Conservation (phyloP, 768 basidiomycete species). For the Lactarius sp. region DNA sequence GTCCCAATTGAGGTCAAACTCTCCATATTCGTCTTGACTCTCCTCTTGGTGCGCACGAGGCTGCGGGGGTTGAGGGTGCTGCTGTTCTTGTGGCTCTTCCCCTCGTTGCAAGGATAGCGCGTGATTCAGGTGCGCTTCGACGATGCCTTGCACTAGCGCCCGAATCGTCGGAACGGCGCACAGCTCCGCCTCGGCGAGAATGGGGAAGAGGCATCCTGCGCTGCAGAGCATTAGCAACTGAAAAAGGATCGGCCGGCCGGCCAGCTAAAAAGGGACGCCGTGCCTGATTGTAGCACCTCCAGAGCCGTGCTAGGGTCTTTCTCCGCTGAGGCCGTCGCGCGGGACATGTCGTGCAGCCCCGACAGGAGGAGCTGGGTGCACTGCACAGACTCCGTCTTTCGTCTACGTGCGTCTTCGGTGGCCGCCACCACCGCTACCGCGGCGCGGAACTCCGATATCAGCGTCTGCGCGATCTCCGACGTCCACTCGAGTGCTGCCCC, state of each 20-base stretch:
- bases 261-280: neutral
- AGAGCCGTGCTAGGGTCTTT: constrained; percentile 2
- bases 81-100: constrained; percentile 33
- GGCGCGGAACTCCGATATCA: no score
- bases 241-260: neutral
- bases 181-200: constrained; percentile 12
- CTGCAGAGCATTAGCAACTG: neutral
- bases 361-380: constrained; percentile 6
- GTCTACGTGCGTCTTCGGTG: no score
- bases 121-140: constrained; percentile 49
- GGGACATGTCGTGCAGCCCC: constrained; percentile 35
- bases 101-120: constrained; percentile 36
- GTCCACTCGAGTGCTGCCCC: no score
- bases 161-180: constrained; percentile 14
- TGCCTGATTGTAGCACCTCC: constrained; percentile 18
- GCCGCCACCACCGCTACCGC: no score
- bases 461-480: no score
- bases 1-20: no score
- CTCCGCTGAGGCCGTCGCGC: constrained; percentile 30
- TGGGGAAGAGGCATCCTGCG: constrained; percentile 12
- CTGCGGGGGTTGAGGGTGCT: no score
- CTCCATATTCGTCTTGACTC: no score
- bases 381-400: constrained; percentile 27
- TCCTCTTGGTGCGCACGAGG: no score
- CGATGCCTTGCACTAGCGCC: constrained; percentile 33